Conservation (phyloP, 768 basidiomycete species). For the Nevesoporus exiguus region DNA sequence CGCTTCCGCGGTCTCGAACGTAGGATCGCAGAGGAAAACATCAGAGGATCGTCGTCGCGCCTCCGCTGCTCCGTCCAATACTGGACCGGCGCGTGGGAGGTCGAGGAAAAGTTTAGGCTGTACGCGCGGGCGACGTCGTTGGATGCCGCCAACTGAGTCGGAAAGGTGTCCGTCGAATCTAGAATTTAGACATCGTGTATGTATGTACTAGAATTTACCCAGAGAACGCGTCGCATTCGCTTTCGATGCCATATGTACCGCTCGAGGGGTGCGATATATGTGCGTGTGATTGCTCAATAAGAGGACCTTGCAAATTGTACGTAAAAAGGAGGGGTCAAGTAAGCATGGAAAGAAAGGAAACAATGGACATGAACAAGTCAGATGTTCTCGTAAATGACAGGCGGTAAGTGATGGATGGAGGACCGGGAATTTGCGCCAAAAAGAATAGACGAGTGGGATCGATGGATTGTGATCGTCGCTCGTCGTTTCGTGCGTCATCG, state of each 20-base stretch:
- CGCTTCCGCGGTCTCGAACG: constrained; percentile 72
- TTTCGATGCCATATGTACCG: too few species aligned
- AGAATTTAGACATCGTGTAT: too few species aligned
- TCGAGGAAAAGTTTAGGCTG: constrained; percentile 72
- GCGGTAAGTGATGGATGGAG: neutral
- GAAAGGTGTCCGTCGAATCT: too few species aligned
- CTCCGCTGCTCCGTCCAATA: constrained; percentile 71
- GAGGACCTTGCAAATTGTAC: neutral
- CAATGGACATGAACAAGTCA: neutral
- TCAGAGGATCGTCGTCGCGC: constrained; percentile 49
- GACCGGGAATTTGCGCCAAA: neutral
- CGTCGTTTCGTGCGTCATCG: constrained; percentile 4
- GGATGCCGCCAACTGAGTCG: neutral
- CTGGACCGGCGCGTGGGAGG: constrained; percentile 96
- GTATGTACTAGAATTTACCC: too few species aligned
- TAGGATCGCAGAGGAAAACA: constrained; percentile 63
- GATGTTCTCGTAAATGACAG: neutral
- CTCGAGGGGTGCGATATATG: neutral
- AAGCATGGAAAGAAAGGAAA: too few species aligned
- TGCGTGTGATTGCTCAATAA: neutral
- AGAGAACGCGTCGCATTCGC: too few species aligned
- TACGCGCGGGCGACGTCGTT: constrained; percentile 7
- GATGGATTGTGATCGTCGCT: constrained; percentile 2
- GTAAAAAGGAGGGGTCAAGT: neutral
- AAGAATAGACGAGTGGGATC: neutral